Percentiles rank a stretch among this genome's conserved stretches.
Evolutionary conservation across 2,329 filamentous ascomycete species (phyloP).

Genomic region (Trichoderma simmonsii): DNA sequence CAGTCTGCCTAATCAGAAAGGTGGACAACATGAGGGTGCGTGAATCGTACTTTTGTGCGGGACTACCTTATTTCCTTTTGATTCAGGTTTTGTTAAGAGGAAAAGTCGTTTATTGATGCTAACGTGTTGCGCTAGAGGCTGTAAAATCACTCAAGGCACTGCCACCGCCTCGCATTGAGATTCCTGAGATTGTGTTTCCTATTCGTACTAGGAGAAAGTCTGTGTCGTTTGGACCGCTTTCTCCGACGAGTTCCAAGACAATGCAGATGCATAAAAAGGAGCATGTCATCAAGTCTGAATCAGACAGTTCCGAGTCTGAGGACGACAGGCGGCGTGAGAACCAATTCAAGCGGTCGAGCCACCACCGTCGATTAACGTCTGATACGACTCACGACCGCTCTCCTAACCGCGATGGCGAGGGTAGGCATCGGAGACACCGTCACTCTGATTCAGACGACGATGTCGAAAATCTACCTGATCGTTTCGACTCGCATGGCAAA

Average conservation of each 20-base stretch:
- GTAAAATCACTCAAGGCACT: conserved; percentile 23
- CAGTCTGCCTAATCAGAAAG: conserved; percentile 20
- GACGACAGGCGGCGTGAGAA: conserved; percentile 23
- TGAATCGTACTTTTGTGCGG: conserved; percentile 27
- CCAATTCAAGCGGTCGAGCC: conserved; percentile 20
- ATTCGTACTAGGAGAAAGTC: conserved; percentile 33
- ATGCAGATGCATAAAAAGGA: conserved; percentile 41
- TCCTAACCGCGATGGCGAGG: conserved; percentile 20
- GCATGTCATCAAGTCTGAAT: conserved; percentile 28
- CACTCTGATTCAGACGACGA: conserved; percentile 33
- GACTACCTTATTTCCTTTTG: neutral
- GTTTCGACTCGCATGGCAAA: conserved; percentile 45
- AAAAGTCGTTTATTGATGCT: neutral
- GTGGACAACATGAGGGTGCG: conserved; percentile 38
- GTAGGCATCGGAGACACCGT: neutral
- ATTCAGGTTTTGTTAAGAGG: neutral
- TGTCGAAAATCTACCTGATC: conserved; percentile 43
- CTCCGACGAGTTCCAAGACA: conserved; percentile 47
- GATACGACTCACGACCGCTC: conserved; percentile 36
- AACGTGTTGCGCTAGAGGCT: conserved; percentile 27
- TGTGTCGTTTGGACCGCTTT: conserved; percentile 48
- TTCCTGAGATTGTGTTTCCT: conserved; percentile 3
- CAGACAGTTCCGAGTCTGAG: conserved; percentile 20
- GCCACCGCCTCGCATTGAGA: conserved; percentile 13
- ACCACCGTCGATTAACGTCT: conserved; percentile 30